Evolutionary conservation across 2,329 filamentous ascomycete genomes (phyloP), one percentile per base, ranked within the genome.

Genomic region (Aureobasidium lini): DNA sequence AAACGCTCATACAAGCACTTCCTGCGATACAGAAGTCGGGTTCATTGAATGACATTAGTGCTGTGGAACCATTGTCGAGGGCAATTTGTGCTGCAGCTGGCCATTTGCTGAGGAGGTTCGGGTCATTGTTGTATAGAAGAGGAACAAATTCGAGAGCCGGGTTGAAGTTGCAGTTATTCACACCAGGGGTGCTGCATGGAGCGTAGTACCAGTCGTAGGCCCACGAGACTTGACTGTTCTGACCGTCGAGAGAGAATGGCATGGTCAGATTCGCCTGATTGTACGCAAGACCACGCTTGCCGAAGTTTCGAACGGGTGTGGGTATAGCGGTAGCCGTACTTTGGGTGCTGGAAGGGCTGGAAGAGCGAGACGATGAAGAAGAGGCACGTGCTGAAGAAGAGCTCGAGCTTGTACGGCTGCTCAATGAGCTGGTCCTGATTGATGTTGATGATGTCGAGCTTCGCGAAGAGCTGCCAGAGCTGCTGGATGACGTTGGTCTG

Each of bases 1-100:
- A 64, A n/a, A 83, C 73, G 23, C 70, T 69, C 71, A 85, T 67
- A 75, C 84, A 81, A 63, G 82, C 75, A 72, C 87, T 84, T 31
- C 70, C 70, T 9, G 64, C 65, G 62, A 79, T 61, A 49, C 65
- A 68, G 16, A 39, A 79, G 70, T 89, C 85, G 29, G 83, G 84
- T 76, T 89, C 86, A 77, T 89, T 89, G 80, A 87, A 87, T 70
- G 78, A 77, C 66, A 88, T 76, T 52, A 88, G 70, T 63, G 78
- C 76, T 63, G 76, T 80, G 63, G 79, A 73, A 52, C 65, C 65
- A 31, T 64, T 49, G 46, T 53, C 48, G 39, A 68, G 65, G 9
- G 67, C 66, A 13, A 61, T 36, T 42, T 65, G 61, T 16, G 63
- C 67, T 34, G 62, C 62, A 13, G 53, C 31, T 10, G 60, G 40